These are phyloP conservation scores for Boletus fagicola DNA, from an alignment of 768 basidiomycete genomes.

Conservation along the genomic window DNA sequence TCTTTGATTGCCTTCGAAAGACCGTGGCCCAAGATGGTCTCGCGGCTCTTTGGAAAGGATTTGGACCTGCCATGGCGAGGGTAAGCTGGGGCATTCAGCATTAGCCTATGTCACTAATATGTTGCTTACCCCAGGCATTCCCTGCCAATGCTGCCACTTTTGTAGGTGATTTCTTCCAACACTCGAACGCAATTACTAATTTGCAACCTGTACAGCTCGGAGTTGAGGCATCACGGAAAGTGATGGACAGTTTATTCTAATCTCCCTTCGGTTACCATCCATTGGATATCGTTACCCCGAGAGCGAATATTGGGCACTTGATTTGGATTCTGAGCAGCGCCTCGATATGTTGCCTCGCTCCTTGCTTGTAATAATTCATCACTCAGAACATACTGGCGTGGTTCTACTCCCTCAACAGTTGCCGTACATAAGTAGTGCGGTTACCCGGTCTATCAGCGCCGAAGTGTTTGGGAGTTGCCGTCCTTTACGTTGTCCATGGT, in stretches of 20 bases:
- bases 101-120: background rate
- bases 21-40: constrained; percentile 88
- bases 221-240: constrained; percentile 85
- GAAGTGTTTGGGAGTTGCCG: background rate
- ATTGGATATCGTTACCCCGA: constrained; percentile 1
- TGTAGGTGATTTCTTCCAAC: constrained; percentile 46
- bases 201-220: constrained; percentile 57
- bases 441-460: constrained; percentile 2
- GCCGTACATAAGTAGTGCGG: constrained; percentile 3
- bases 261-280: background rate
- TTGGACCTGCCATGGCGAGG: constrained; percentile 95
- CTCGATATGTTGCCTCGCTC: constrained; percentile 9
- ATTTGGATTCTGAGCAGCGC: constrained; percentile 3
- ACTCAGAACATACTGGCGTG: constrained; percentile 1
- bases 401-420: background rate
- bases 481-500: constrained; percentile 16
- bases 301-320: constrained; percentile 5
- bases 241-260: constrained; percentile 69
- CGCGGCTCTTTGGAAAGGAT: constrained; percentile 91
- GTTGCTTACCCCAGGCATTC: constrained; percentile 66
- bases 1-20: constrained; percentile 90
- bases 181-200: background rate
- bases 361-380: constrained; percentile 5
- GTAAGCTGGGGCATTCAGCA: constrained; percentile 41
- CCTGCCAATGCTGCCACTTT: constrained; percentile 96